Percentiles rank a stretch among this genome's conserved stretches.
Evolutionary conservation across 2,329 filamentous ascomycete genomes (phyloP).

Genomic region (Trichoderma sp.): DNA sequence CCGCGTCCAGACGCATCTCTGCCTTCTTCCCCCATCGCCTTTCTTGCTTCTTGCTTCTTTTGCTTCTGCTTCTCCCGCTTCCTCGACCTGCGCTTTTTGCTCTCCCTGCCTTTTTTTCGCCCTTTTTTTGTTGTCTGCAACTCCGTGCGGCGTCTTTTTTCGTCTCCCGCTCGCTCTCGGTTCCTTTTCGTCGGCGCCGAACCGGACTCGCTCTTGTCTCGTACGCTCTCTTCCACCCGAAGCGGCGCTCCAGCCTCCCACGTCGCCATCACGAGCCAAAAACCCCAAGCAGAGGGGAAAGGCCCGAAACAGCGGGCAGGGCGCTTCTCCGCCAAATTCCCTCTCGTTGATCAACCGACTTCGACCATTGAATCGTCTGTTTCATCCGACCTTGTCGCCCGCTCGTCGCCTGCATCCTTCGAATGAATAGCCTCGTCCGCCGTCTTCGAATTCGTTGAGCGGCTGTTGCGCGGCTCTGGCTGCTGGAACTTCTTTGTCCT

Average conservation of each 20-base stretch:
- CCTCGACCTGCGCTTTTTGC: background rate
- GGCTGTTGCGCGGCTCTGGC: conserved; percentile 36
- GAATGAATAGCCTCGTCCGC: conserved; percentile 28
- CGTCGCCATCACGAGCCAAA: background rate
- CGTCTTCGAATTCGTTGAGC: conserved; percentile 31
- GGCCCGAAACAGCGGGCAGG: background rate
- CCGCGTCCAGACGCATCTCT: conserved; percentile 5
- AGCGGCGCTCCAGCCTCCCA: conserved; percentile 15
- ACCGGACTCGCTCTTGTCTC: background rate
- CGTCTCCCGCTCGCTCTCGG: background rate
- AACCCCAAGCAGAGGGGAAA: background rate
- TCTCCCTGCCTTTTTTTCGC: background rate
- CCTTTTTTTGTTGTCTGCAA: background rate
- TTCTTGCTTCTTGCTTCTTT: background rate
- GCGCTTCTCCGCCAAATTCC: background rate
- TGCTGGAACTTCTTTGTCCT: conserved; percentile 28
- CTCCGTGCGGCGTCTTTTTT: background rate
- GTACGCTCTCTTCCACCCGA: conserved; percentile 1
- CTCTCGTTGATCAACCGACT: background rate
- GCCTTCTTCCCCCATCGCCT: conserved; percentile 3
- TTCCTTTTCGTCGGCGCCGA: background rate
- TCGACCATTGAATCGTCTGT: background rate
- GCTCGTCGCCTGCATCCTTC: conserved; percentile 20
- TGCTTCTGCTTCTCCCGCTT: background rate
- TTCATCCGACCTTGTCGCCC: background rate